Evolutionary conservation across 805 yeast genomes (phyloP).

Genomic region (Candida boleticola): DNA sequence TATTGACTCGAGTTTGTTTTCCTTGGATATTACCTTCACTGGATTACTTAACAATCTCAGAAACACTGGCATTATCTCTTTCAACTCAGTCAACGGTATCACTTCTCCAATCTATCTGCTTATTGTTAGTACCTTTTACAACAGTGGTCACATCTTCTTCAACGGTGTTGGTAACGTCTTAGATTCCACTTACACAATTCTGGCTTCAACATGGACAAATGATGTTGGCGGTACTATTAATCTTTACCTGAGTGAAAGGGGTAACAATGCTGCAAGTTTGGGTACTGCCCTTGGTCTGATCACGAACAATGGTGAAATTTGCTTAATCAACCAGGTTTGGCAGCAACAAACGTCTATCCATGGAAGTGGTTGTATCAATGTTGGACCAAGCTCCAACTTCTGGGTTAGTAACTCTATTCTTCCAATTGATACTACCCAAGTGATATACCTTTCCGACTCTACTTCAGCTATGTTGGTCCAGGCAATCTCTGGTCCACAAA

Average conservation of each 20-base stretch:
- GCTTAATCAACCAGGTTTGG: slow-evolving; percentile 13
- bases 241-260: slow-evolving; percentile 9
- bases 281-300: slow-evolving; percentile 8
- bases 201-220: slow-evolving; percentile 12
- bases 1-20: slow-evolving; percentile 9
- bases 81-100: slow-evolving; percentile 12
- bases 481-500: slow-evolving; percentile 12
- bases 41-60: slow-evolving; percentile 10
- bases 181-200: slow-evolving; percentile 2
- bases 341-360: slow-evolving; percentile 12
- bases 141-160: slow-evolving; percentile 16
- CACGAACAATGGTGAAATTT: slow-evolving; percentile 14
- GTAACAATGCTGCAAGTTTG: slow-evolving; percentile 11
- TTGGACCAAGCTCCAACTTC: slow-evolving; percentile 11
- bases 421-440: slow-evolving; percentile 13
- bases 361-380: slow-evolving; percentile 20
- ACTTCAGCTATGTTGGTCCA: slow-evolving; percentile 12
- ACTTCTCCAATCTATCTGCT: slow-evolving; percentile 13
- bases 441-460: slow-evolving; percentile 11
- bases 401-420: slow-evolving; percentile 14
- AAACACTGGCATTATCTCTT: slow-evolving; percentile 20
- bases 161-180: slow-evolving; percentile 10
- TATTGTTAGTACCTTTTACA: slow-evolving; percentile 10
- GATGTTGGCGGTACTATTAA: slow-evolving; percentile 13
- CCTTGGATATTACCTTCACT: slow-evolving; percentile 11